These are phyloP conservation scores for Cyanidioschyzon merolae DNA, from an alignment of 23 red algal species.

Conservation along the genomic window DNA sequence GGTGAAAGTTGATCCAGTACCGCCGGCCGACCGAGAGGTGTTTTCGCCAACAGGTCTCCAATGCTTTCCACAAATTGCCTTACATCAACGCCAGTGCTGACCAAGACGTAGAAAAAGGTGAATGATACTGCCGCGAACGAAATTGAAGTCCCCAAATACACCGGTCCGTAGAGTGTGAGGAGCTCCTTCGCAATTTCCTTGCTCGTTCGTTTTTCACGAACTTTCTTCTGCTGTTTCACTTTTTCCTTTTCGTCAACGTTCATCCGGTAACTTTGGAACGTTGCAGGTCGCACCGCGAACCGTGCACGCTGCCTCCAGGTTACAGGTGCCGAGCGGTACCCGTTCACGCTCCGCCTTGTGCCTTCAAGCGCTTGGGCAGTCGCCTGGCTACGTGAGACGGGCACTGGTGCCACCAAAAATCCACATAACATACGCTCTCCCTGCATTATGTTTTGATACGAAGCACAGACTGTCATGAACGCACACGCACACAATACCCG, in stretches of 20 bases:
- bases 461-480: no score
- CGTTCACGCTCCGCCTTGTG: no score
- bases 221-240: neutral
- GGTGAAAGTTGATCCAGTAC: constrained; percentile 55
- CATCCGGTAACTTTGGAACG: no score
- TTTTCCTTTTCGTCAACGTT: neutral
- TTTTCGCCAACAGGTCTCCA: constrained; percentile 46
- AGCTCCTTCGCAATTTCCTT: constrained; percentile 46
- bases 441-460: no score
- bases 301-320: no score
- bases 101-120: constrained; percentile 35
- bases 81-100: constrained; percentile 59
- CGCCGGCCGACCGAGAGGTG: constrained; percentile 69
- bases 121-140: constrained; percentile 48
- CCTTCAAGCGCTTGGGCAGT: no score
- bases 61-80: constrained; percentile 31
- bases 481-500: no score
- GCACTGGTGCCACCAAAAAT: no score
- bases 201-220: neutral
- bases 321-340: no score
- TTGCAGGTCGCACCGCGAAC: no score
- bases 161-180: constrained; percentile 51
- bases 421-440: no score
- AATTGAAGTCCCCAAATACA: constrained; percentile 55
- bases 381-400: no score